Evolutionary conservation across 2,329 filamentous ascomycete species (phyloP), one percentile per base, ranked within the genome.

Genomic region (Tolypocladium nubicola): DNA sequence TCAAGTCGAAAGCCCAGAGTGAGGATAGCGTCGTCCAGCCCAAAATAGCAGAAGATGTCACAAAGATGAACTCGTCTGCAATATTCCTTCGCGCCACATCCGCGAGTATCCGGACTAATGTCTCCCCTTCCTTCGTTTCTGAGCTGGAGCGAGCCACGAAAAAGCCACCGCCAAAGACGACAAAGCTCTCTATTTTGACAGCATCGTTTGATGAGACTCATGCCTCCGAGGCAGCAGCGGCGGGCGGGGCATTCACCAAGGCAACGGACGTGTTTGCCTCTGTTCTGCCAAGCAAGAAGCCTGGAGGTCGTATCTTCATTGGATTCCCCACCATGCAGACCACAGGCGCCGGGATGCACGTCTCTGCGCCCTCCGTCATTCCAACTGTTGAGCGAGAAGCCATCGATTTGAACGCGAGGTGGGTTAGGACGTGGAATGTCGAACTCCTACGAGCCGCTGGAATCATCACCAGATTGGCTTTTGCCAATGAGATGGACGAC

Each of bases 271-370:
- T 99, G 9, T 97, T 99, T 70, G 83, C 88, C 1, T 94, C 92
- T 1, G 92, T 99, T 1, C 74, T 97, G 6, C 94, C 94, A 2
- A 90, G 83, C 58, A 95, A 91, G 70, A 89, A 89, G 64, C 82
- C 82, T 0, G 83, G 84, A 10, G 94, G 94, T 8, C 86, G 90
- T 56, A 89, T 99, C 56, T 99, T 97, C 67, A 99, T 99, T 66
- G 94, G 94, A 0, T 99, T 99, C 67, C 93, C 94, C 3, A 99
- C 94, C 1, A 92, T 93, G 64, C 94, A 99, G 74, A 99, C 94
- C 0, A 99, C 95, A 0, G 94, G 93, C 56, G 85, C 93, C 35
- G 89, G 93, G 19, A 88, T 95, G 68, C 94, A 99, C 70, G 88
- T 99, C 37, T 97, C 93, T 14, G 94, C 94, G 0, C 94, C 92